Base-by-base conservation (phyloP, 306 rosid genomes). In the Rosa lucieae region DNA sequence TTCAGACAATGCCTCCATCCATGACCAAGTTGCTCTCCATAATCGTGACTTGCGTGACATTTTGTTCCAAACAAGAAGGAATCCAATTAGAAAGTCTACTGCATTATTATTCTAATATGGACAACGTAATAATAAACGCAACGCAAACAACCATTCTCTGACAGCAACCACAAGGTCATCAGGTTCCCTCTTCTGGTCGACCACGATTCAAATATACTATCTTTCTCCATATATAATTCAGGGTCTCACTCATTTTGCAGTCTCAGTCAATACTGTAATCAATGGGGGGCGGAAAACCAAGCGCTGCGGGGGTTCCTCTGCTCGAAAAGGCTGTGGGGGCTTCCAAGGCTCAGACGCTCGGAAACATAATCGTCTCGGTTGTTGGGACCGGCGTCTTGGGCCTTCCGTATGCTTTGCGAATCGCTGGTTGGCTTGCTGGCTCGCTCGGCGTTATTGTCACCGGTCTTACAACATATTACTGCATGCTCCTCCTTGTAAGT, bases 401-500 rank as follows among this genome's bases (percentile, higher is more conserved):
- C 6, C 88, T 94, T 21, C 98, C 97, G 40, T 94, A 83, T 81
- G 98, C 98, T 72, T 86, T 94, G 80, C 82, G 90, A 73, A 78
- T 86, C 53, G 97, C 97, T 68, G 97, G 97, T 4, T 94, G 97
- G 97, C 82, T 88, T 44, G 97, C 97, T 21, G 98, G 98, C 0
- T 86, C 87, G 3, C 77, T 94, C 0, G 97, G 94, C 29, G 85
- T 92, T 65, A 42, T 82, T 29, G 11, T 92, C 63, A 92, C 83
- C 39, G 97, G 91, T 71, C 13, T 86, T 53, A 44, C 89, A 78
- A 86, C 92, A 82, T 91, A 81, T 85, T 94, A 91, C 46, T 92
- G 98, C 90, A 92, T 94, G 98, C 92, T 92, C 13, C 85, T 94
- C 4, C 98, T 94, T 77, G 98, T 94, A 12, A 66, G 94, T 90